These are phyloP conservation scores for Boletus eberwhitei DNA, from an alignment of 768 basidiomycete genomes.

Conservation along the genomic window DNA sequence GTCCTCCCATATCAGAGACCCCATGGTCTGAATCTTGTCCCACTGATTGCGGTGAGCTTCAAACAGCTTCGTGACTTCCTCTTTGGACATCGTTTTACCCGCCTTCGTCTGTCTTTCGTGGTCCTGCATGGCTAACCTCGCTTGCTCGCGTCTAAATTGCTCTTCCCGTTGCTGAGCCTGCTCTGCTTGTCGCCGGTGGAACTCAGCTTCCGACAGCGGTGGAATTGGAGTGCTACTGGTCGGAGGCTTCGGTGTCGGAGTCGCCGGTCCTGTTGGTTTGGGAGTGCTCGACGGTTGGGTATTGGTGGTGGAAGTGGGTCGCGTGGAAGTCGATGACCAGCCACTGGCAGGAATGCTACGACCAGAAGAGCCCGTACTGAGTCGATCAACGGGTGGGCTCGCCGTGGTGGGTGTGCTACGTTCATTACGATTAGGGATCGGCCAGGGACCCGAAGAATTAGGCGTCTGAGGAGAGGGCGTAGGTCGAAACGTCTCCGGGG, in stretches of 20 bases:
- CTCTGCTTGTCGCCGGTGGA: slow-evolving; percentile 62
- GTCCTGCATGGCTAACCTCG: slow-evolving; percentile 50
- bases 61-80: slow-evolving; percentile 54
- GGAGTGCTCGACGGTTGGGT: slow-evolving; percentile 24
- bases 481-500: slow-evolving; percentile 22
- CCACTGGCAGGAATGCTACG: slow-evolving; percentile 27
- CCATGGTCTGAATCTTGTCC: slow-evolving; percentile 40
- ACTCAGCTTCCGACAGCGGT: slow-evolving; percentile 46
- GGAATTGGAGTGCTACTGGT: slow-evolving; percentile 17
- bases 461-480: slow-evolving; percentile 28
- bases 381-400: slow-evolving; percentile 32
- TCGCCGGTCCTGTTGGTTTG: slow-evolving; percentile 23
- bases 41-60: slow-evolving; percentile 63
- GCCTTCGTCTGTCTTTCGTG: slow-evolving; percentile 40
- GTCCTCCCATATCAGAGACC: slow-evolving; percentile 55
- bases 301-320: slow-evolving; percentile 25
- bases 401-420: slow-evolving; percentile 33
- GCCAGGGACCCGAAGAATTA: slow-evolving; percentile 29
- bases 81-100: slow-evolving; percentile 51
- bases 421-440: slow-evolving; percentile 31
- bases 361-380: slow-evolving; percentile 26
- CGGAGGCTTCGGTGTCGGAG: slow-evolving; percentile 21
- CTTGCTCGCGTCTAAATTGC: slow-evolving; percentile 66
- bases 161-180: slow-evolving; percentile 64
- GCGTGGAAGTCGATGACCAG: slow-evolving; percentile 30